A percentile compares a stretch with the other conserved stretches of the same genome.
phyloP scores from a whole-genome alignment of 2,329 filamentous ascomycete genomes.

The Botrytis fabae region DNA sequence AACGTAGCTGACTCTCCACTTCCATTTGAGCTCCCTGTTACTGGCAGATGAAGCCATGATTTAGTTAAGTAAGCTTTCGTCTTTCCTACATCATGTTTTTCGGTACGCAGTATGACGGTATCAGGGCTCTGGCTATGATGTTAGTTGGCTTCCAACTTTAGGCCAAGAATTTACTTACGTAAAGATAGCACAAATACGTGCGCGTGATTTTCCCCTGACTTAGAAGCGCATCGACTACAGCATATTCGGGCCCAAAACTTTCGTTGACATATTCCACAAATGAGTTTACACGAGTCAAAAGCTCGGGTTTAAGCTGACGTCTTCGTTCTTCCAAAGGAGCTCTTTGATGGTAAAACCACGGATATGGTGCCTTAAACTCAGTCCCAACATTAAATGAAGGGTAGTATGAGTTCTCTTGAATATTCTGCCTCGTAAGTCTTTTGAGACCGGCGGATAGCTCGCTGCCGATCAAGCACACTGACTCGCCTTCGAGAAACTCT shows the following conservation, averaged over 20 bases:
- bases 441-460: constrained; percentile 22
- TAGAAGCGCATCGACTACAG: constrained; percentile 15
- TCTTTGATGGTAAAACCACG: constrained; percentile 24
- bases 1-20: neutral
- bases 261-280: constrained; percentile 24
- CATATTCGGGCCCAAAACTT: constrained; percentile 22
- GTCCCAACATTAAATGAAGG: constrained; percentile 22
- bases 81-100: neutral
- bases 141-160: neutral
- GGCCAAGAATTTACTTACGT: neutral
- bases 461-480: constrained; percentile 16
- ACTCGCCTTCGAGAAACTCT: constrained; percentile 9
- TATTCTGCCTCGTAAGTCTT: constrained; percentile 22
- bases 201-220: constrained; percentile 18
- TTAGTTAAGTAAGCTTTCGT: constrained; percentile 19
- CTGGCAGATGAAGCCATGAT: constrained; percentile 15
- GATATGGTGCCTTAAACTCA: constrained; percentile 21
- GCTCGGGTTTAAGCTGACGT: constrained; percentile 21
- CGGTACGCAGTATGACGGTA: constrained; percentile 11
- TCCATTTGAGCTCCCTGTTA: neutral
- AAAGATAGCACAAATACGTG: constrained; percentile 17
- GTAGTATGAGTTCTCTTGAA: constrained; percentile 21
- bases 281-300: constrained; percentile 20
- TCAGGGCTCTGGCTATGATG: constrained; percentile 12
- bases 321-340: constrained; percentile 21